A percentile compares a stretch with the other conserved stretches of the same genome.
phyloP scores from a whole-genome alignment of 2,329 filamentous ascomycete genomes.

The Fusarium sacchari region DNA sequence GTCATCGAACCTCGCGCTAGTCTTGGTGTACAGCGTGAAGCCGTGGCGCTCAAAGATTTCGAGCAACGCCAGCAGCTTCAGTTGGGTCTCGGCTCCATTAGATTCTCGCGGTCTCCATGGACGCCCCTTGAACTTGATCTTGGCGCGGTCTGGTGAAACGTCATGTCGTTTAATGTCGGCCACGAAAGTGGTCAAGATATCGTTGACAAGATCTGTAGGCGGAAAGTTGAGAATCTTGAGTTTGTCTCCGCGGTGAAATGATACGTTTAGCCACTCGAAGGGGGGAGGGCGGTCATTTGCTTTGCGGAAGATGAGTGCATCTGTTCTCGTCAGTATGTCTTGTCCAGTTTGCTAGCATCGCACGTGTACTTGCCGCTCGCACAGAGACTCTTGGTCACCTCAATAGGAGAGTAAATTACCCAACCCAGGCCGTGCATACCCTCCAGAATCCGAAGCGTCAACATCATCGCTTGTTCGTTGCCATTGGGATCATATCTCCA shows the following conservation, averaged over 20 bases:
- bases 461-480: conserved; percentile 7
- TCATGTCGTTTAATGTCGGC: conserved; percentile 9
- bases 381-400: conserved; percentile 3
- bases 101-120: not conserved
- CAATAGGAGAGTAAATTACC: conserved; percentile 14
- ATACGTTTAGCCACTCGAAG: conserved; percentile 16
- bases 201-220: not conserved
- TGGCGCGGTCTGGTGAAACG: not conserved
- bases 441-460: conserved; percentile 13
- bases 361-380: not conserved
- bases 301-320: conserved; percentile 18
- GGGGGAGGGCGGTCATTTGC: not conserved
- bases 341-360: fast-evolving
- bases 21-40: not conserved
- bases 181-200: not conserved
- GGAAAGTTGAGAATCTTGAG: conserved; percentile 21
- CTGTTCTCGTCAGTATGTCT: not conserved
- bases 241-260: conserved; percentile 23
- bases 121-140: conserved; percentile 15
- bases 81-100: not conserved
- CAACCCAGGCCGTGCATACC: not conserved
- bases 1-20: not conserved
- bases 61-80: conserved; percentile 13
- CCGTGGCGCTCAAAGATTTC: conserved; percentile 14
- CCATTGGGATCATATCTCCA: conserved; percentile 14